phyloP scores from a whole-genome alignment of 441 rosid genomes.

The Dalechampia spathulata region DNA sequence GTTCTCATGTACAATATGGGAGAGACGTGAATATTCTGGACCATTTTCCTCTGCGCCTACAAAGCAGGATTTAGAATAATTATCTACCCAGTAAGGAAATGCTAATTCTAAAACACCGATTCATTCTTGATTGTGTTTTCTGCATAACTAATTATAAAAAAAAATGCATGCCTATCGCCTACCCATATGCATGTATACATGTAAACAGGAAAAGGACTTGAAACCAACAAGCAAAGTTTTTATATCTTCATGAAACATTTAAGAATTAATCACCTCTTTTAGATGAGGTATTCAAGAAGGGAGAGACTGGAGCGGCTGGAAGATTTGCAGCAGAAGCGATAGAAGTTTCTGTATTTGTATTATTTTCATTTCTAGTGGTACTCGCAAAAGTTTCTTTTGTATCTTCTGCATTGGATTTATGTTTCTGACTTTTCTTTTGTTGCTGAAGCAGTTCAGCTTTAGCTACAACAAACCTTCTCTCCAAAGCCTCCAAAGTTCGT shows the following conservation, averaged over 20 bases:
- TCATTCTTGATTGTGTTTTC: background rate
- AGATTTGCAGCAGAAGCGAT: slow-evolving; percentile 12
- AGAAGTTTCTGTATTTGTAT: background rate
- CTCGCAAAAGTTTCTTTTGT: slow-evolving; percentile 6
- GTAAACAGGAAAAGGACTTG: background rate
- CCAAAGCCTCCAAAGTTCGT: slow-evolving; percentile 52
- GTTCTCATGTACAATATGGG: slow-evolving; percentile 48
- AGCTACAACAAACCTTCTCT: slow-evolving; percentile 49
- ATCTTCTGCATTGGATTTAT: slow-evolving; percentile 14
- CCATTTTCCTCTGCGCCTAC: slow-evolving; percentile 46
- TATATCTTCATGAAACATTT: background rate
- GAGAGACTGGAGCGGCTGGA: slow-evolving; percentile 14
- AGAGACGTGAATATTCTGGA: slow-evolving; percentile 42
- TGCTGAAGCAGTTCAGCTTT: slow-evolving; percentile 52
- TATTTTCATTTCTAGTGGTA: background rate
- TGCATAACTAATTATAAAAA: background rate
- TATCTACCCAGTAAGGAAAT: background rate
- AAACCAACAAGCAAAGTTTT: background rate
- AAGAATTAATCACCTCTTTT: slow-evolving; percentile 28
- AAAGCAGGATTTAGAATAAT: slow-evolving; percentile 4
- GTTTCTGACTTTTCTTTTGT: slow-evolving; percentile 31
- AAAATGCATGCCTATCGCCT: background rate
- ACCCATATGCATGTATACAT: background rate
- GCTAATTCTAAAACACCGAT: too few relatives aligned
- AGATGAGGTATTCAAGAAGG: slow-evolving; percentile 7